phyloP scores from a whole-genome alignment of 257 asterid species.

The Solanum appendiculatum region DNA sequence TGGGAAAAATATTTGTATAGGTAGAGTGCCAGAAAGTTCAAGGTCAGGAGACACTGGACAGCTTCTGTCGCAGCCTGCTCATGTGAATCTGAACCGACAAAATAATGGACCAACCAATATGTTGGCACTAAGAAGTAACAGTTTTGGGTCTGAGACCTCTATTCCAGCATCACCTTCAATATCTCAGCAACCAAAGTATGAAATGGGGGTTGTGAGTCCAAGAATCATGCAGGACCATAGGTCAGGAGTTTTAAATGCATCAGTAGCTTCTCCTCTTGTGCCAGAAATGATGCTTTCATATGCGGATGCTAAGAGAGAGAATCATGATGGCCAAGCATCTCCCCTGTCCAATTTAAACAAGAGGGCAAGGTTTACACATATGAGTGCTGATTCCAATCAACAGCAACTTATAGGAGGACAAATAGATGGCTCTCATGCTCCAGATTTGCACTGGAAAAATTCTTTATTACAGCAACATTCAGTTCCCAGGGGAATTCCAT shows the following conservation, averaged over 20 bases:
- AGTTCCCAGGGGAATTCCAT: slow-evolving; percentile 47
- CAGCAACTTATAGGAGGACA: slow-evolving; percentile 53
- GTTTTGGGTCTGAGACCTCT: slow-evolving; percentile 64
- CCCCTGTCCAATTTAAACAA: slow-evolving; percentile 43
- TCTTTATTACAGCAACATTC: slow-evolving; percentile 57
- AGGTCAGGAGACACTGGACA: slow-evolving; percentile 51
- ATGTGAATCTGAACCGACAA: slow-evolving; percentile 45
- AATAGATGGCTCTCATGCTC: slow-evolving; percentile 51
- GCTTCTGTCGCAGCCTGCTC: slow-evolving; percentile 41
- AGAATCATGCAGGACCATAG: slow-evolving; percentile 69
- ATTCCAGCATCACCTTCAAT: slow-evolving; percentile 41
- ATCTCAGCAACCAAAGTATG: slow-evolving; percentile 50
- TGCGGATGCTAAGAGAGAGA: slow-evolving; percentile 55
- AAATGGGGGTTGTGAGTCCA: slow-evolving; percentile 51
- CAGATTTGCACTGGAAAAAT: slow-evolving; percentile 80
- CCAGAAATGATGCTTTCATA: slow-evolving; percentile 56
- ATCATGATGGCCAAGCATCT: slow-evolving; percentile 65
- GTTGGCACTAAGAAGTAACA: slow-evolving; percentile 49
- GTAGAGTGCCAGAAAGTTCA: slow-evolving; percentile 58
- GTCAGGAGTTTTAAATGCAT: slow-evolving; percentile 42
- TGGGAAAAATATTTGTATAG: slow-evolving; percentile 57
- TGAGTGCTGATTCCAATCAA: slow-evolving; percentile 41
- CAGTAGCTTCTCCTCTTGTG: slow-evolving; percentile 59
- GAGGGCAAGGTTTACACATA: slow-evolving; percentile 47
- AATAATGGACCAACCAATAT: slow-evolving; percentile 44